Base-by-base conservation (phyloP, 2,329 filamentous ascomycete genomes). In the Massarina eburnea region DNA sequence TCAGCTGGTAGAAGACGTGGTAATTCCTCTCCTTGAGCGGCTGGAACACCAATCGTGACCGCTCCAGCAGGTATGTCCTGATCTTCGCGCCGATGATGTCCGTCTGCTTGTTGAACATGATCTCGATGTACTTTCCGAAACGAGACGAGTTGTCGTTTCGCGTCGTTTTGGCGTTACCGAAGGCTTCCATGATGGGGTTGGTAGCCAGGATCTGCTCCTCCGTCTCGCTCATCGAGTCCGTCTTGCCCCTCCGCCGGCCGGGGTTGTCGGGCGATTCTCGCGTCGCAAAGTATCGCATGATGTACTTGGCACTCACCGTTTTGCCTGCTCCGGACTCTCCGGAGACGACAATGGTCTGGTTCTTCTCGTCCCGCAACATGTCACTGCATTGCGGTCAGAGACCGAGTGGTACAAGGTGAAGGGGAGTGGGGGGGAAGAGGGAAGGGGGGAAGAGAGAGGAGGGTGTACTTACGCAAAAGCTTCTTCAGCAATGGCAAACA, bases 81-180 rank as follows among this genome's bases (percentile, higher is more conserved):
- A 99, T 99, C 76, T 95, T 95, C 45, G 94, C 94, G 58, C 94
- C 94, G 66, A 97, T 96, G 62, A 99, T 99, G 70, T 95, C 94
- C 52, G 90, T 96, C 64, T 86, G 83, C 53, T 89, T 83, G 74
- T 97, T 91, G 72, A 99, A 99, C 90, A 97, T 92, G 69, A 99
- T 99, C 76, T 99, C 94, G 62, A 99, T 97, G 72, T 99, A 99
- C 79, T 99, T 99, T 71, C 94, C 94, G 73, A 99, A 99, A 65
- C 94, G 84, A 33, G 94, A 99, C 35, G 94, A 99, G 75, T 99
- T 99, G 75, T 99, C 94, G 76, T 99, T 99, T 70, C 94, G 83
- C 9, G 94, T 99, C n/a, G 94, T 99, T 77, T 99, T 99, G 43
- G 94, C 94, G 76, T 99, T 99, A 70, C 94, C 94, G 67, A 99